Conservation (phyloP, 768 basidiomycete species). For the Paxillus involutus region DNA sequence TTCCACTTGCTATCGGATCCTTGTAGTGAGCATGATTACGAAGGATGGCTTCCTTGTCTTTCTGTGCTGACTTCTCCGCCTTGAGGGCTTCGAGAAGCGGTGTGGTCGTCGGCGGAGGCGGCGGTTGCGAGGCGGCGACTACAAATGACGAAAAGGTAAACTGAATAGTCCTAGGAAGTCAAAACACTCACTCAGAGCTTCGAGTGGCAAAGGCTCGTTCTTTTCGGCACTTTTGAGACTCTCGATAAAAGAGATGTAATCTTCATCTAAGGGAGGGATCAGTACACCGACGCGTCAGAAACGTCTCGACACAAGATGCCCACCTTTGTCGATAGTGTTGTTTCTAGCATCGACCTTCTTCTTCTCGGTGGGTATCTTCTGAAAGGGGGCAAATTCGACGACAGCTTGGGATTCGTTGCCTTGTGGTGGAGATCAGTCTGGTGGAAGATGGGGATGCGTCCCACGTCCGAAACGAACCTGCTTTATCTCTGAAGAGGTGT, state of each 20-base stretch:
- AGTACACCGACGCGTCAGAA: slow-evolving; percentile 1
- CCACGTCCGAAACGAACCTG: slow-evolving; percentile 51
- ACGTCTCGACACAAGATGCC: slow-evolving; percentile 3
- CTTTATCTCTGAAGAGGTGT: slow-evolving; percentile 88
- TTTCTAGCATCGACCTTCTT: slow-evolving; percentile 80
- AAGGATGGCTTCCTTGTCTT: slow-evolving; percentile 70
- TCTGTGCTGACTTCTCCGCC: slow-evolving; percentile 64
- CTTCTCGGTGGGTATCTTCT: slow-evolving; percentile 74
- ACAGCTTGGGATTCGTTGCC: slow-evolving; percentile 87
- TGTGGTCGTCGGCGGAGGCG: slow-evolving; percentile 73
- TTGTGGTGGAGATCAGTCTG: slow-evolving; percentile 27
- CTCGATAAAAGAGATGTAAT: slow-evolving; percentile 80
- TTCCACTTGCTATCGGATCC: slow-evolving; percentile 36
- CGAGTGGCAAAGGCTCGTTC: slow-evolving; percentile 63
- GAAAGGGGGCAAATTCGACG: slow-evolving; percentile 93
- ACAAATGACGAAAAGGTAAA: neutral
- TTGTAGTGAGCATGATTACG: slow-evolving; percentile 76
- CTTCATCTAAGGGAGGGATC: slow-evolving; percentile 57
- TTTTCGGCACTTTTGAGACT: slow-evolving; percentile 54
- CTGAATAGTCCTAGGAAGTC: neutral
- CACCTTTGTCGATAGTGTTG: slow-evolving; percentile 90
- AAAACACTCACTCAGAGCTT: slow-evolving; percentile 53
- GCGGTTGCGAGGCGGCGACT: slow-evolving; percentile 68
- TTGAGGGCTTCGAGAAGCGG: slow-evolving; percentile 93
- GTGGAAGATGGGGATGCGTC: neutral